phyloP scores from a whole-genome alignment of 1,284 basidiomycete species.

The Boletellus sp. region DNA sequence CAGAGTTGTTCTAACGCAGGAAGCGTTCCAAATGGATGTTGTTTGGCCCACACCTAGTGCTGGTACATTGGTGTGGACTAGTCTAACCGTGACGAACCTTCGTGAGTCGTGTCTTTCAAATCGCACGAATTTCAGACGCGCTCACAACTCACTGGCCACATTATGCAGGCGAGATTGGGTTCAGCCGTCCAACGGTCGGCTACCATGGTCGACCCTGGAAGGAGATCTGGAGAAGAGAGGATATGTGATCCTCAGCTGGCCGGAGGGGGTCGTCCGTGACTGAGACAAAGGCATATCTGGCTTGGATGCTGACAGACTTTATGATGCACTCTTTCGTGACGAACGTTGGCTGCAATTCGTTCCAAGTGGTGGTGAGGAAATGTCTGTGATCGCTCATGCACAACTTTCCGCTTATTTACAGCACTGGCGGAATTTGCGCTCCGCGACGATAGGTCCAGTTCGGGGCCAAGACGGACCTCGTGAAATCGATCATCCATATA shows the following conservation, averaged over 20 bases:
- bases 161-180: constrained; percentile 4
- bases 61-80: too few relatives aligned
- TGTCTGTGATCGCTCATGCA: not conserved
- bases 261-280: constrained; percentile 1
- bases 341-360: constrained; percentile 8
- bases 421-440: too few relatives aligned
- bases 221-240: not conserved
- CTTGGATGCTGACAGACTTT: constrained; percentile 6
- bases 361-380: not conserved
- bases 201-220: constrained; percentile 16
- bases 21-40: too few relatives aligned
- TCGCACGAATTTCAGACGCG: not conserved
- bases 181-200: constrained; percentile 1
- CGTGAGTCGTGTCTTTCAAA: too few relatives aligned
- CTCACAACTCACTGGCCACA: accelerated
- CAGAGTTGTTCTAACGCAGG: too few relatives aligned
- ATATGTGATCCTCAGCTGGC: constrained; percentile 14
- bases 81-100: too few relatives aligned
- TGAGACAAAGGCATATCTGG: constrained; percentile 9
- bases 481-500: too few relatives aligned
- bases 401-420: too few relatives aligned
- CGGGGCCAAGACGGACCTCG: too few relatives aligned
- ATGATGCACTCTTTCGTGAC: constrained; percentile 5
- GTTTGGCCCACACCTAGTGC: too few relatives aligned
- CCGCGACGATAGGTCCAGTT: not conserved